Percentiles rank a stretch among this genome's conserved stretches.
phyloP scores from a whole-genome alignment of 2,329 filamentous ascomycete species.

The Xylariaceae sp. region DNA sequence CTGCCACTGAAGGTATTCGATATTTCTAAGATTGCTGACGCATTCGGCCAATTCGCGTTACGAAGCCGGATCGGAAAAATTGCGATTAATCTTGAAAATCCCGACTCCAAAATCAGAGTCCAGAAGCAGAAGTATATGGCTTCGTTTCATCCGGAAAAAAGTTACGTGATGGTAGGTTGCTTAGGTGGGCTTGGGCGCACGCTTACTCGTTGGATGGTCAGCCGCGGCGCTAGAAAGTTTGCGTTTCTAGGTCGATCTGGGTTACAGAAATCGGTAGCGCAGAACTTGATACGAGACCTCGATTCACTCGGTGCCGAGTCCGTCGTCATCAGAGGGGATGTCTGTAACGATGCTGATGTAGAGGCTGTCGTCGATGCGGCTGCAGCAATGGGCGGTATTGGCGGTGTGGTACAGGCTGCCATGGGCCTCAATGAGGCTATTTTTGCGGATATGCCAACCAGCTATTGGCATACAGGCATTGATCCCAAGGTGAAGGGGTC shows the following conservation, averaged over 20 bases:
- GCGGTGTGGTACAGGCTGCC: slow-evolving; percentile 35
- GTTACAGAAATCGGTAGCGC: slow-evolving; percentile 15
- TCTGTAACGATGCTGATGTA: slow-evolving; percentile 11
- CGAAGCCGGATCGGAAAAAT: slow-evolving; percentile 11
- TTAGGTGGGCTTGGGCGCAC: slow-evolving; percentile 29
- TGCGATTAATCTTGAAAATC: slow-evolving; percentile 8
- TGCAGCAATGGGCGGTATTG: slow-evolving; percentile 20
- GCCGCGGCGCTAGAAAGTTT: slow-evolving; percentile 31
- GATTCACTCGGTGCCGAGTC: background rate
- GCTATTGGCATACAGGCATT: slow-evolving; percentile 22
- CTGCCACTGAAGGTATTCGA: slow-evolving; percentile 7
- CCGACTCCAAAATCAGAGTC: background rate
- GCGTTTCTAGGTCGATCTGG: slow-evolving; percentile 33
- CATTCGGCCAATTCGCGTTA: slow-evolving; percentile 7
- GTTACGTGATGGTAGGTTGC: slow-evolving; percentile 16
- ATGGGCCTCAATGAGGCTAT: slow-evolving; percentile 33
- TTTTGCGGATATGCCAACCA: slow-evolving; percentile 8
- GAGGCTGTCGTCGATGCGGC: slow-evolving; percentile 4
- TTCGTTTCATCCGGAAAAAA: background rate
- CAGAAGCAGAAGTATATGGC: background rate
- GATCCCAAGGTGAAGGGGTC: slow-evolving; percentile 19
- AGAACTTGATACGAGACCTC: slow-evolving; percentile 20
- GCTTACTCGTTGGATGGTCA: slow-evolving; percentile 25
- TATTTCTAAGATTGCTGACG: slow-evolving; percentile 1
- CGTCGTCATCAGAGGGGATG: slow-evolving; percentile 16